Percentiles rank a stretch among this genome's conserved stretches.
phyloP scores from a whole-genome alignment of 768 basidiomycete genomes.

The Naematelia encephala region DNA sequence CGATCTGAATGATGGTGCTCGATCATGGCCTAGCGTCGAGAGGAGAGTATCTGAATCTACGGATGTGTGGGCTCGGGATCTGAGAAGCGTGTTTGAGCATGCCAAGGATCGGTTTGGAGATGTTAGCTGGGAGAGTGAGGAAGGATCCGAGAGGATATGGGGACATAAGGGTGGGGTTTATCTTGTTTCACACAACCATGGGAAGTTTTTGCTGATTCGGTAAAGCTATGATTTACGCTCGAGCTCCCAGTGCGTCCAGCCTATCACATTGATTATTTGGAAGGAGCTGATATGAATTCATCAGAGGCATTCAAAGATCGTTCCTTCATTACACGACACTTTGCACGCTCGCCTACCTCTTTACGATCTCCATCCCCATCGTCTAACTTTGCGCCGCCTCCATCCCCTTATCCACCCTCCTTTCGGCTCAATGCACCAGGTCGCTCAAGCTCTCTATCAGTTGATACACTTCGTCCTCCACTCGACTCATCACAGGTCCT shows the following conservation, averaged over 20 bases:
- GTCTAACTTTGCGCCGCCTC: slow-evolving; percentile 13
- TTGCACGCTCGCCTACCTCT: slow-evolving; percentile 56
- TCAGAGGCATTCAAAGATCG: slow-evolving; percentile 71
- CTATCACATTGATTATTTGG: background rate
- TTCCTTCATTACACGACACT: slow-evolving; percentile 64
- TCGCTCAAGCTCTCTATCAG: slow-evolving; percentile 9
- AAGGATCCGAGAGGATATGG: slow-evolving; percentile 58
- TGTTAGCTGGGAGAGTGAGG: slow-evolving; percentile 69
- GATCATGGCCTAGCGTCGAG: slow-evolving; percentile 23
- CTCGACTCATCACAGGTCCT: slow-evolving; percentile 1
- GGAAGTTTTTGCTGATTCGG: slow-evolving; percentile 4
- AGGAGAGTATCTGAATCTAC: slow-evolving; percentile 56
- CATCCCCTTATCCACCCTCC: slow-evolving; percentile 19
- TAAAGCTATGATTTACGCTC: slow-evolving; percentile 82
- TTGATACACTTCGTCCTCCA: slow-evolving; percentile 14
- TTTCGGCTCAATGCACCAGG: slow-evolving; percentile 10
- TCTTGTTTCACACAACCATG: background rate
- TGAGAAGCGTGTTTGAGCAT: slow-evolving; percentile 69
- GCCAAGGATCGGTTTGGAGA: slow-evolving; percentile 95
- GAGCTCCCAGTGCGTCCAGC: slow-evolving; percentile 66
- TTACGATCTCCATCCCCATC: slow-evolving; percentile 25
- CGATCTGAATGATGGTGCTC: too few relatives aligned
- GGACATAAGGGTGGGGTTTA: slow-evolving; percentile 83
- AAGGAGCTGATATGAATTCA: background rate
- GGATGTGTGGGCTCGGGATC: slow-evolving; percentile 72